These are phyloP conservation scores for Serendipita vermifera DNA, from an alignment of 768 basidiomycete genomes.

Conservation along the genomic window DNA sequence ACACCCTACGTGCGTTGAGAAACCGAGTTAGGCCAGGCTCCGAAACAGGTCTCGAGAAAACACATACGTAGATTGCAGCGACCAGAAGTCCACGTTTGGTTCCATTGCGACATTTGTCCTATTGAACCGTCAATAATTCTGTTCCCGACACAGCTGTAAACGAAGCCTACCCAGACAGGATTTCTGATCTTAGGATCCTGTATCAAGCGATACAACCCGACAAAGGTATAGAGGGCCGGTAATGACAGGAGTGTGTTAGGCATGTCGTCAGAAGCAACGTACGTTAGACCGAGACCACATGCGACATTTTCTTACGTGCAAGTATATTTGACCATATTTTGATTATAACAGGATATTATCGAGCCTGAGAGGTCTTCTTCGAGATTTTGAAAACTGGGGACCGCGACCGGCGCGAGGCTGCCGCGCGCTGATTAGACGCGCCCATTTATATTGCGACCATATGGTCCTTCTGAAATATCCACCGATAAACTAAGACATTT, in stretches of 20 bases:
- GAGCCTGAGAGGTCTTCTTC: no score
- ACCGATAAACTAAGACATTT: no score
- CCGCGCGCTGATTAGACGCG: no score
- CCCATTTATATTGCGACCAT: no score
- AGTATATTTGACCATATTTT: no score
- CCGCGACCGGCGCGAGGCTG: no score
- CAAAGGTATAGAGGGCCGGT: slow-evolving; percentile 71
- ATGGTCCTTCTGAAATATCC: no score
- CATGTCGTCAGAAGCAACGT: neutral
- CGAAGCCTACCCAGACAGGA: slow-evolving; percentile 49
- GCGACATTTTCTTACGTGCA: no score
- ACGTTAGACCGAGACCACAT: no score
- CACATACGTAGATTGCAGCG: slow-evolving; percentile 53
- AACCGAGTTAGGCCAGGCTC: neutral
- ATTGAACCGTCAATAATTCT: neutral
- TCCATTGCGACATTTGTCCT: slow-evolving; percentile 67
- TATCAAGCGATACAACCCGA: slow-evolving; percentile 70
- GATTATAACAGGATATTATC: no score
- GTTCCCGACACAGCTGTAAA: neutral
- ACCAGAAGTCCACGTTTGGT: slow-evolving; percentile 53
- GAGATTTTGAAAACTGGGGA: no score
- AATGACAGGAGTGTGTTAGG: slow-evolving; percentile 42
- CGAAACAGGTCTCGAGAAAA: slow-evolving; percentile 9
- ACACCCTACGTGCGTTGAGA: slow-evolving; percentile 34
- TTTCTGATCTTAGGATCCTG: slow-evolving; percentile 56